Evolutionary conservation across 345 rosid genomes (phyloP).

Genomic region (Euclidium syriacum): DNA sequence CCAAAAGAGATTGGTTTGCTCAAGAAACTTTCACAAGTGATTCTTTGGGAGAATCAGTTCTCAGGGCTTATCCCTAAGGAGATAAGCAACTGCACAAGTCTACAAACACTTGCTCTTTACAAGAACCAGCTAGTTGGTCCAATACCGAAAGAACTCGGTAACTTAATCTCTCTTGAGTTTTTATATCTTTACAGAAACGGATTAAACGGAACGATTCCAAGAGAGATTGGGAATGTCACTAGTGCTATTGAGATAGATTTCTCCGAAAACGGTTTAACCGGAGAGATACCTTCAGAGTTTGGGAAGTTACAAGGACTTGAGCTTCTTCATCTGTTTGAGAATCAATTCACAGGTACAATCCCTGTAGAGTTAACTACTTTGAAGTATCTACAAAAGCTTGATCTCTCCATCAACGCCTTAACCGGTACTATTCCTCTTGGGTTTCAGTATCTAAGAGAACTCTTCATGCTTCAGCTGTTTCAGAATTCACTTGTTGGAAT

Average conservation of each 20-base stretch:
- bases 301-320: constrained; percentile 38
- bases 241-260: constrained; percentile 54
- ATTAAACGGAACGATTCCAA: constrained; percentile 61
- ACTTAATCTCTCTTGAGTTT: constrained; percentile 30
- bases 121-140: constrained; percentile 54
- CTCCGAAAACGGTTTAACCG: constrained; percentile 54
- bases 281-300: constrained; percentile 60
- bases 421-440: constrained; percentile 53
- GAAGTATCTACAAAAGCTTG: constrained; percentile 52
- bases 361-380: constrained; percentile 51
- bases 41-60: constrained; percentile 57
- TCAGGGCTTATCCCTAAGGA: constrained; percentile 57
- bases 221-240: constrained; percentile 63
- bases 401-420: constrained; percentile 59
- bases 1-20: constrained; percentile 61
- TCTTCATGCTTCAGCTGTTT: constrained; percentile 58
- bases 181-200: constrained; percentile 55
- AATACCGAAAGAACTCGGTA: constrained; percentile 53
- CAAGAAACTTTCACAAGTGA: constrained; percentile 38
- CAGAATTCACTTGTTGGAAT: constrained; percentile 45
- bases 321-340: constrained; percentile 67
- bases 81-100: constrained; percentile 51
- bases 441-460: constrained; percentile 47
- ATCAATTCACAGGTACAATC: constrained; percentile 48
- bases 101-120: constrained; percentile 52